Base-by-base conservation (phyloP, 345 rosid species). In the Eucalyptus erythrocorys region DNA sequence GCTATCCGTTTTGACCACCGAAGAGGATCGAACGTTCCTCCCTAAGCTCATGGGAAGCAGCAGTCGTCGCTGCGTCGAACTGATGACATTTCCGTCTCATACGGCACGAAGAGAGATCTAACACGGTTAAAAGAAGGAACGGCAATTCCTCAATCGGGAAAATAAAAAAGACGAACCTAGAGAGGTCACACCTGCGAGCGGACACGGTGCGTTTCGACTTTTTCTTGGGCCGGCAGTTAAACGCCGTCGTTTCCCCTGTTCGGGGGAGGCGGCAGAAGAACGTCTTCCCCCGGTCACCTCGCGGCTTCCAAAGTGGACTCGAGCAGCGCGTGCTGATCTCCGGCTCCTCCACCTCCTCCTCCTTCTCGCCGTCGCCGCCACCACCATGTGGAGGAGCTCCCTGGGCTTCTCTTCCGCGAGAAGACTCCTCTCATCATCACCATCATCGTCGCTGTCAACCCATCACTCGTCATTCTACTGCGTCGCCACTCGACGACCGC, bases 381-480 rank as follows among this genome's bases (percentile, higher is more conserved):
- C 89, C 34, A 32, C 47, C 30, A 88, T 88, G 89, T 82, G 89
- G 89, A 82, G 89, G 76, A 53, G 86, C 51, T 51, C 80, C 16
- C 34, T 88, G 34, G 2, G 30, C 24, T 76, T 68, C 85, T 88
- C 86, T 37, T 79, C 79, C 87, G 45, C 87, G 21, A 88, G 49
- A 27, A 88, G 53, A 13, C 76, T 88, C 45, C 59, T 88, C 13
- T 79, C 13, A 1, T 51, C 86, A 13, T 87, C 86, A 1, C 40
- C 13, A 1, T 40, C 86, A 8, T 19, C 86, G 50, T 22, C 26
- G 87, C 22, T 45, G 14, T 27, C 57, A 40, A 80, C 66, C 76
- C 24, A 85, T 48, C 86, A 53, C 37, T 88, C 61, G 61, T 55
- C 66, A 42, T 32, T 45, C 53, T 45, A 21, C 47, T 12, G 84